phyloP scores from a whole-genome alignment of 1,139 yeast genomes.

The Hyphopichia fennica region DNA sequence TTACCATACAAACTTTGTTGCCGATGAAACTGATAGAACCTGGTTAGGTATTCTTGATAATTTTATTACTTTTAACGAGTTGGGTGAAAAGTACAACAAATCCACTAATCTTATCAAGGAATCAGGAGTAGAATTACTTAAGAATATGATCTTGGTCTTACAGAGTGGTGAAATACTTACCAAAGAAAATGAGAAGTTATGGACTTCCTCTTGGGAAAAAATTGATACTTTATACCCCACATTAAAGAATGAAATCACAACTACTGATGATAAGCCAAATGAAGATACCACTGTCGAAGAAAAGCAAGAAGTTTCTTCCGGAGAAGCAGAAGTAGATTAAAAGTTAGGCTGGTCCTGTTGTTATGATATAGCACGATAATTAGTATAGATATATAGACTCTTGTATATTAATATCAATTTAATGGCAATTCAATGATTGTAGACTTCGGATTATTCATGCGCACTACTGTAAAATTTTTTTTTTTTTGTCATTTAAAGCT shows the following conservation, averaged over 20 bases:
- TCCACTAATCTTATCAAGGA: conserved; percentile 48
- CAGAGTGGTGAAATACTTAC: conserved; percentile 26
- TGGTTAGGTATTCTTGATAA: conserved; percentile 41
- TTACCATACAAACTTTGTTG: conserved; percentile 25
- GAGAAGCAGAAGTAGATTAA: not conserved
- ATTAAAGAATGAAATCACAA: conserved; percentile 28
- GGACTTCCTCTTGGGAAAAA: conserved; percentile 42
- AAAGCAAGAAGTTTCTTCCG: conserved; percentile 3
- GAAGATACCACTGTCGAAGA: conserved; percentile 1
- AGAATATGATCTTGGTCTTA: conserved; percentile 52
- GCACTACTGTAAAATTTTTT: not conserved
- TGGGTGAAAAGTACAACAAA: conserved; percentile 22
- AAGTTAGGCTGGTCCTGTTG: not conserved
- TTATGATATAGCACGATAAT: not conserved
- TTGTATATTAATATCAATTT: not conserved
- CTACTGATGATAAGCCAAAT: not conserved
- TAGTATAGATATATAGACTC: not conserved
- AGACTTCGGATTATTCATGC: no score
- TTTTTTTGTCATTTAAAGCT: not conserved
- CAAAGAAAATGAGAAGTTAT: conserved; percentile 22
- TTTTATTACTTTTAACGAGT: conserved; percentile 26
- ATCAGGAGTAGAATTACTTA: conserved; percentile 61
- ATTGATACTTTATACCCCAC: conserved; percentile 48
- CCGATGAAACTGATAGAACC: conserved; percentile 22
- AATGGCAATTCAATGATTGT: no score